Conservation (phyloP, 768 basidiomycete genomes). For the Xanthoconium stramineum region DNA sequence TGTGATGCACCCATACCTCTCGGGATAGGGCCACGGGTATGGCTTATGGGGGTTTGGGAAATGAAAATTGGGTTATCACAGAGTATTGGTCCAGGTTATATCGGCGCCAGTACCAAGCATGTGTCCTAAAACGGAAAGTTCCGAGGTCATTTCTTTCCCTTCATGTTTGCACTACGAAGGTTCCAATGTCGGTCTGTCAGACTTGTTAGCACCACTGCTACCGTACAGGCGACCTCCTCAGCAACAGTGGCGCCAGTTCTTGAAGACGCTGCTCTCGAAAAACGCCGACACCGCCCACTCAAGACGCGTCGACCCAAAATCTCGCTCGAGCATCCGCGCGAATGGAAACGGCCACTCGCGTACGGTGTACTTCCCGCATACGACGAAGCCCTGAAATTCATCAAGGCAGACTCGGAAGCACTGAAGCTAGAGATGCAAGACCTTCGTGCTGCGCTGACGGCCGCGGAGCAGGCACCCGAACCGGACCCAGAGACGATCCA, state of each 20-base stretch:
- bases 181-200: constrained; percentile 5
- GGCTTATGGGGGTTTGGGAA: too few species aligned
- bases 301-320: constrained; percentile 49
- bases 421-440: constrained; percentile 36
- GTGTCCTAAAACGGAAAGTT: too few species aligned
- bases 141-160: neutral
- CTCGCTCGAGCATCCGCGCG: constrained; percentile 46
- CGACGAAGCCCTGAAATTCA: constrained; percentile 76
- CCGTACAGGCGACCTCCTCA: constrained; percentile 10
- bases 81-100: too few species aligned
- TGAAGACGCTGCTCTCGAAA: constrained; percentile 3
- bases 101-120: too few species aligned
- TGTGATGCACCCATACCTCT: too few species aligned
- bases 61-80: too few species aligned
- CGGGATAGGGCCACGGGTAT: too few species aligned
- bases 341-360: constrained; percentile 65
- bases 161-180: constrained; percentile 19
- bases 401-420: constrained; percentile 56
- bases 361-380: constrained; percentile 71
- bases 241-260: neutral
- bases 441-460: constrained; percentile 18
- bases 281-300: constrained; percentile 13
- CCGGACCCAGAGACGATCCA: constrained; percentile 39
- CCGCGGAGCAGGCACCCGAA: constrained; percentile 23
- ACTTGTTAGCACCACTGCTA: constrained; percentile 4